Percentiles rank a stretch among this genome's conserved stretches.
Evolutionary conservation across 345 rosid species (phyloP).

Genomic region (Dovyalis caffra): DNA sequence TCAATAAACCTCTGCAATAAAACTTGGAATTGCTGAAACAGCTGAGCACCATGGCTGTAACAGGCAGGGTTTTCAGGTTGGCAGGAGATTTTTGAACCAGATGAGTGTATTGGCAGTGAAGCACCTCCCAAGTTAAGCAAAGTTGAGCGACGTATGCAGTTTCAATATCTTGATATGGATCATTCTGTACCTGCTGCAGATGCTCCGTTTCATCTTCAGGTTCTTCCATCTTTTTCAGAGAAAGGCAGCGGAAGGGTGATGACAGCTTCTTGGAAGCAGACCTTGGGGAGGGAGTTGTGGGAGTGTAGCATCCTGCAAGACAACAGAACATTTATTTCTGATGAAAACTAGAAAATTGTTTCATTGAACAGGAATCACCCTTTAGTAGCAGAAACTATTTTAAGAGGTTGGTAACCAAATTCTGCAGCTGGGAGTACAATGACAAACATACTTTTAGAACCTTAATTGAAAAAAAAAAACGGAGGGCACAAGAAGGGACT

Average conservation of each 20-base stretch:
- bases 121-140: slow-evolving; percentile 97
- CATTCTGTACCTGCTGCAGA: slow-evolving; percentile 44
- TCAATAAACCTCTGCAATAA: slow-evolving; percentile 87
- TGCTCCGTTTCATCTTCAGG: slow-evolving; percentile 69
- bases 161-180: slow-evolving; percentile 73
- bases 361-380: not conserved
- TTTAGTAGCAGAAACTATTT: too few species aligned
- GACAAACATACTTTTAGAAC: too few species aligned
- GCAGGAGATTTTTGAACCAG: slow-evolving; percentile 61
- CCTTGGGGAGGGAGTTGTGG: slow-evolving; percentile 71
- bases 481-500: too few species aligned
- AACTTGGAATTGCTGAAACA: slow-evolving; percentile 85
- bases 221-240: slow-evolving; percentile 61
- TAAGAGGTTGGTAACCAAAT: too few species aligned
- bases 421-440: too few species aligned
- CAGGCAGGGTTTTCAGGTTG: slow-evolving; percentile 58
- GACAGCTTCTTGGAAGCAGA: slow-evolving; percentile 74
- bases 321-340: not conserved
- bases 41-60: slow-evolving; percentile 83
- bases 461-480: too few species aligned
- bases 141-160: slow-evolving; percentile 87
- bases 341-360: not conserved
- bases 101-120: slow-evolving; percentile 90
- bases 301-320: not conserved
- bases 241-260: slow-evolving; percentile 88